A percentile compares a stretch with the other conserved stretches of the same genome.
Evolutionary conservation across 2,329 filamentous ascomycete genomes (phyloP).

Genomic region (Pseudofabraea citricarpa): DNA sequence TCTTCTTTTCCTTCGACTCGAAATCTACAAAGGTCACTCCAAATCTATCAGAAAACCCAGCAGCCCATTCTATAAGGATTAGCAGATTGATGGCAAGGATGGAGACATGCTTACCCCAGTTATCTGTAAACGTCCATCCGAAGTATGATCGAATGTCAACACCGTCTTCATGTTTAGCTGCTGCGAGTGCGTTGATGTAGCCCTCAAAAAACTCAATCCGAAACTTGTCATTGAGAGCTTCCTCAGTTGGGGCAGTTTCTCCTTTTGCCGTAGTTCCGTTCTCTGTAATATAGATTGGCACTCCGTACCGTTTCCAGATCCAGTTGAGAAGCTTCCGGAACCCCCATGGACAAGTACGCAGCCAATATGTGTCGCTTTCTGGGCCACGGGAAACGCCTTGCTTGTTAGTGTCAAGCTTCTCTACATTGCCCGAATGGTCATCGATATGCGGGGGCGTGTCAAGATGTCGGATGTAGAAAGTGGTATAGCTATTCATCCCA

Average conservation of each 20-base stretch:
- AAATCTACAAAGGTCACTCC: slow-evolving; percentile 82
- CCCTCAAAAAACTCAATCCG: slow-evolving; percentile 71
- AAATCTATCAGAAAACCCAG: slow-evolving; percentile 80
- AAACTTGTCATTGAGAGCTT: slow-evolving; percentile 76
- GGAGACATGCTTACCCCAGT: slow-evolving; percentile 11
- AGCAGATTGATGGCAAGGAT: not conserved
- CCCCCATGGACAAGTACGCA: slow-evolving; percentile 66
- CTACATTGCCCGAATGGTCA: slow-evolving; percentile 71
- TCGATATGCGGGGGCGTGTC: slow-evolving; percentile 53
- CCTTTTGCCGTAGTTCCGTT: slow-evolving; percentile 80
- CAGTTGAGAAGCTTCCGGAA: slow-evolving; percentile 74
- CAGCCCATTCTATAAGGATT: slow-evolving; percentile 41
- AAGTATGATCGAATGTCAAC: slow-evolving; percentile 77
- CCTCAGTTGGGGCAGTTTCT: slow-evolving; percentile 66
- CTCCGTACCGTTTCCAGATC: slow-evolving; percentile 70
- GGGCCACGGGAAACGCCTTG: slow-evolving; percentile 67
- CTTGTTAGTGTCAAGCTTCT: slow-evolving; percentile 67
- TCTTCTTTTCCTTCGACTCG: slow-evolving; percentile 62
- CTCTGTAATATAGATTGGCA: slow-evolving; percentile 83
- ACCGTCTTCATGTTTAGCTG: slow-evolving; percentile 65
- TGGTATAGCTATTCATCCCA: slow-evolving; percentile 89
- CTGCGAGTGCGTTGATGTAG: slow-evolving; percentile 72
- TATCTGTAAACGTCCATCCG: slow-evolving; percentile 79
- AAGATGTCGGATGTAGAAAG: slow-evolving; percentile 75
- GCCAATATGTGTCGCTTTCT: slow-evolving; percentile 77